Evolutionary conservation across 2,329 filamentous ascomycete species (phyloP).

Genomic region (Nothopassalora personata): DNA sequence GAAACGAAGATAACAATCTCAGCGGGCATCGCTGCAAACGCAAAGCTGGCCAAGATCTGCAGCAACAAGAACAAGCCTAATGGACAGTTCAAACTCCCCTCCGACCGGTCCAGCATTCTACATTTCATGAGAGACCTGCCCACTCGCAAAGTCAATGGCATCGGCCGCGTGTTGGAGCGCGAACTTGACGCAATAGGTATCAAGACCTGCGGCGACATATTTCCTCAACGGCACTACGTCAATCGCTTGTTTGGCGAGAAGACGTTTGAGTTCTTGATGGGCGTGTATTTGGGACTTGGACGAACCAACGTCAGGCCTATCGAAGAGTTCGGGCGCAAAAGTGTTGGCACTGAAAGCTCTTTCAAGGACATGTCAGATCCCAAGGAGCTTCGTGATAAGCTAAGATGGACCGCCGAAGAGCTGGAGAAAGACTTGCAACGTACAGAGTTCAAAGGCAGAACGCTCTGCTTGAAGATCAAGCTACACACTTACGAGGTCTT

Average conservation of each 20-base stretch:
- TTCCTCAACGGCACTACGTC: slow-evolving; percentile 66
- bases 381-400: slow-evolving; percentile 64
- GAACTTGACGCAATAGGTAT: slow-evolving; percentile 84
- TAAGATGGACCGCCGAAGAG: slow-evolving; percentile 75
- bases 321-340: slow-evolving; percentile 87
- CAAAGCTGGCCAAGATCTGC: slow-evolving; percentile 89
- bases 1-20: slow-evolving; percentile 82
- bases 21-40: slow-evolving; percentile 89
- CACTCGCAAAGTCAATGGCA: slow-evolving; percentile 85
- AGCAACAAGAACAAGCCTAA: slow-evolving; percentile 97
- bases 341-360: slow-evolving; percentile 87
- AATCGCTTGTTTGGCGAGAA: slow-evolving; percentile 84
- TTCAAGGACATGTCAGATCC: slow-evolving; percentile 74
- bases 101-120: slow-evolving; percentile 69
- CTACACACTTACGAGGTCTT: slow-evolving; percentile 89
- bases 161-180: slow-evolving; percentile 89
- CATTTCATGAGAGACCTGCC: slow-evolving; percentile 73
- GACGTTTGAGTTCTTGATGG: slow-evolving; percentile 77
- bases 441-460: slow-evolving; percentile 82
- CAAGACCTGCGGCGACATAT: slow-evolving; percentile 84
- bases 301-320: slow-evolving; percentile 72
- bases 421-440: slow-evolving; percentile 77
- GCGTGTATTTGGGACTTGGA: slow-evolving; percentile 79
- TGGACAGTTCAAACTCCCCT: slow-evolving; percentile 74
- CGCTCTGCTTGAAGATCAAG: slow-evolving; percentile 86